phyloP scores from a whole-genome alignment of 192 early-diverging fungal species.

The Helicostylum pulchrum region DNA sequence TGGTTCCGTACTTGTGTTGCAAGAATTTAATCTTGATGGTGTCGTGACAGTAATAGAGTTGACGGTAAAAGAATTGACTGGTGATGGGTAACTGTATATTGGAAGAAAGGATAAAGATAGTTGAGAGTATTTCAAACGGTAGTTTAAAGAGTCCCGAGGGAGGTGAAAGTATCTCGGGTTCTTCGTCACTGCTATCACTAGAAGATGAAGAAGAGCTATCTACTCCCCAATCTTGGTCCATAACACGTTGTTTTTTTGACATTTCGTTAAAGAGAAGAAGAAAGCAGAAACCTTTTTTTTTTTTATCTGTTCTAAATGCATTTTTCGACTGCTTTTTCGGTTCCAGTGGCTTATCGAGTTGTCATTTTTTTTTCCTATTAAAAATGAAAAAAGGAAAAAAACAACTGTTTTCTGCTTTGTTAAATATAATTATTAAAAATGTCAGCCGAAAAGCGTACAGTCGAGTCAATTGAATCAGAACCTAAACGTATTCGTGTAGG shows the following conservation, averaged over 20 bases:
- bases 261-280: not conserved
- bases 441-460: constrained; percentile 1
- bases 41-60: constrained; percentile 12
- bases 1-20: constrained; percentile 6
- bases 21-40: constrained; percentile 27
- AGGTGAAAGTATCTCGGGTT: not conserved
- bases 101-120: constrained; percentile 31
- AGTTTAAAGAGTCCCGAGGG: not conserved
- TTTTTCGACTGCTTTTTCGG: not conserved
- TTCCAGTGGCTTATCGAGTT: constrained; percentile 1
- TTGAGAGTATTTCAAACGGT: constrained; percentile 33
- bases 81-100: constrained; percentile 25
- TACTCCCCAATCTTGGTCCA: constrained; percentile 10
- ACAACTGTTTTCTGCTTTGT: not conserved
- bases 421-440: not conserved
- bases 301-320: not conserved
- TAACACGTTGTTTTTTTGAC: constrained; percentile 12
- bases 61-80: constrained; percentile 9
- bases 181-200: not conserved
- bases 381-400: no score
- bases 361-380: constrained; percentile 5
- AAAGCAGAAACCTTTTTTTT: not conserved
- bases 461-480: constrained; percentile 11
- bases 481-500: constrained; percentile 35
- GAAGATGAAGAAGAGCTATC: not conserved